Evolutionary conservation across 1,139 yeast species (phyloP).

Genomic region (Diutina ranongensis): DNA sequence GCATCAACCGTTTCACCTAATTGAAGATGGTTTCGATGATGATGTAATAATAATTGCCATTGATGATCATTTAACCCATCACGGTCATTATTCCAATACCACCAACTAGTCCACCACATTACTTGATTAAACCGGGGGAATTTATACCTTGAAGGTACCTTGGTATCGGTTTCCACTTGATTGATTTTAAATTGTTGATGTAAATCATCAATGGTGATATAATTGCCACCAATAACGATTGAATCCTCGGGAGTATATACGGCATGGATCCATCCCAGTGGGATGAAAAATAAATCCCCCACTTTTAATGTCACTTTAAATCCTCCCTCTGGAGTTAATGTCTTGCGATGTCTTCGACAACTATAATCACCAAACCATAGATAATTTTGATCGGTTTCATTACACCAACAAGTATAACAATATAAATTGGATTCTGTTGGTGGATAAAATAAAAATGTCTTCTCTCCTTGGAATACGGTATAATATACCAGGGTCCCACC

Average conservation of each 20-base stretch:
- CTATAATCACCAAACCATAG: constrained; percentile 55
- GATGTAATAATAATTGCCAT: neutral
- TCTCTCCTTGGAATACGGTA: constrained; percentile 62
- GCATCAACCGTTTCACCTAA: neutral
- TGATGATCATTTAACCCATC: neutral
- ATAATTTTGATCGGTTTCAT: constrained; percentile 47
- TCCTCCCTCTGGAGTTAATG: constrained; percentile 30
- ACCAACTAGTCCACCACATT: constrained; percentile 50
- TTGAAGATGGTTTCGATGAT: neutral
- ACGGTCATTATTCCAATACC: neutral
- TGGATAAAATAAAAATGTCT: constrained; percentile 67
- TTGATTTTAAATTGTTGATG: constrained; percentile 50
- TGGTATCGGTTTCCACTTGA: constrained; percentile 52
- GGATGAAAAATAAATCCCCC: constrained; percentile 75
- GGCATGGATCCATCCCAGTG: constrained; percentile 92
- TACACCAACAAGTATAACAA: constrained; percentile 65
- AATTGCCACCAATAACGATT: constrained; percentile 81
- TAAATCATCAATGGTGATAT: constrained; percentile 53
- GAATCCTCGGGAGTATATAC: constrained; percentile 79
- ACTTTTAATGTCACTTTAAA: constrained; percentile 48
- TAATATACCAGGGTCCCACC: constrained; percentile 91
- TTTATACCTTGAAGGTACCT: constrained; percentile 64
- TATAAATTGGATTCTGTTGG: constrained; percentile 55
- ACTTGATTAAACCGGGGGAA: constrained; percentile 70
- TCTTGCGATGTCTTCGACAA: constrained; percentile 16